phyloP scores from a whole-genome alignment of 768 basidiomycete genomes.

The Guyanaporus albipodus region DNA sequence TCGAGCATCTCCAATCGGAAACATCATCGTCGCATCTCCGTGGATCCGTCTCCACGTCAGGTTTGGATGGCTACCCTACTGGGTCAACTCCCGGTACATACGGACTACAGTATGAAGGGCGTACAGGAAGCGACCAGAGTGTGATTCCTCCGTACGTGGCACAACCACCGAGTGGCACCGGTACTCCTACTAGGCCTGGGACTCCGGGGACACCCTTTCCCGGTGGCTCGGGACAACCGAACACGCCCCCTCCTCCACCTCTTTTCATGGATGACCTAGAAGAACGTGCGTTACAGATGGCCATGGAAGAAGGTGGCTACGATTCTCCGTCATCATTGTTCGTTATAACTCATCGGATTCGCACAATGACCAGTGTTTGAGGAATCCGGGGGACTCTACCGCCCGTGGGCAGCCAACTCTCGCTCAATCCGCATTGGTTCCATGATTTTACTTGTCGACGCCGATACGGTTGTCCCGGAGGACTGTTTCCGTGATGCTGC shows the following conservation, averaged over 20 bases:
- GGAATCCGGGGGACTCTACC: slow-evolving; percentile 53
- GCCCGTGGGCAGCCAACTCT: slow-evolving; percentile 74
- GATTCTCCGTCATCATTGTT: slow-evolving; percentile 31
- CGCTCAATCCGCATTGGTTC: slow-evolving; percentile 73
- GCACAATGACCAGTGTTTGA: slow-evolving; percentile 41
- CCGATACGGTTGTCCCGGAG: slow-evolving; percentile 86
- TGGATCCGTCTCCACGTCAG: slow-evolving; percentile 22
- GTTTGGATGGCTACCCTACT: slow-evolving; percentile 19
- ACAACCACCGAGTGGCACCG: slow-evolving; percentile 17
- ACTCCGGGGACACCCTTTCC: slow-evolving; percentile 17
- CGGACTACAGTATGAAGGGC: slow-evolving; percentile 65
- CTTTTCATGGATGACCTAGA: slow-evolving; percentile 38
- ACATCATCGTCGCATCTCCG: slow-evolving; percentile 20
- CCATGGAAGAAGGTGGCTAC: slow-evolving; percentile 46
- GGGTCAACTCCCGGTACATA: slow-evolving; percentile 41
- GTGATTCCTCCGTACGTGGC: slow-evolving; percentile 21
- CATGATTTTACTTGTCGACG: slow-evolving; percentile 78
- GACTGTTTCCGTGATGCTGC: slow-evolving; percentile 91
- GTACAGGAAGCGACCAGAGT: slow-evolving; percentile 55
- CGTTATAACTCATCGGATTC: slow-evolving; percentile 39
- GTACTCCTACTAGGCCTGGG: slow-evolving; percentile 25
- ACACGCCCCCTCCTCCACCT: slow-evolving; percentile 8
- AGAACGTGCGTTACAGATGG: slow-evolving; percentile 47
- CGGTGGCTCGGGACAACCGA: slow-evolving; percentile 5
- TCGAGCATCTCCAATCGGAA: slow-evolving; percentile 29